phyloP scores from a whole-genome alignment of 2,329 filamentous ascomycete species.

The Elsinoe fawcettii region DNA sequence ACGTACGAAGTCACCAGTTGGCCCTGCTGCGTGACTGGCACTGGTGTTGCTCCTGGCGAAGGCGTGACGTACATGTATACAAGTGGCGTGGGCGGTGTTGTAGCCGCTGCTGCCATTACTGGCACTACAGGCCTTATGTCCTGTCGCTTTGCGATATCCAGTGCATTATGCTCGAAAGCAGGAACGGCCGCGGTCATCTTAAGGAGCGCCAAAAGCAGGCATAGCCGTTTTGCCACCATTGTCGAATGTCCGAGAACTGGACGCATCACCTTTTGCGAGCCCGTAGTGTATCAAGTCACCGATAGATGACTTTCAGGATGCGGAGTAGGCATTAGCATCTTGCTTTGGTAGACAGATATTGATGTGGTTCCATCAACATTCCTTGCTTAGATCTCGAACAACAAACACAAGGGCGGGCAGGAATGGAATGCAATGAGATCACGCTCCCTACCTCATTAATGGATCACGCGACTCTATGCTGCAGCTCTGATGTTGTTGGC shows the following conservation, averaged over 20 bases:
- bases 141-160: neutral
- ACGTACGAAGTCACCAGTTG: conserved; percentile 38
- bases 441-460: neutral
- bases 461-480: neutral
- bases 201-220: neutral
- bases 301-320: neutral
- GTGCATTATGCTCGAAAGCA: conserved; percentile 1
- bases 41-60: conserved; percentile 35
- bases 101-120: conserved; percentile 1
- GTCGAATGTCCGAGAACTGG: neutral
- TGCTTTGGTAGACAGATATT: neutral
- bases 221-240: neutral
- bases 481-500: too few relatives aligned
- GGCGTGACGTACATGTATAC: conserved; percentile 32
- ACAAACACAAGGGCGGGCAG: conserved; percentile 6
- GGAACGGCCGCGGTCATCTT: neutral
- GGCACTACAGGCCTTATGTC: neutral
- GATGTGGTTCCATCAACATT: conserved; percentile 2
- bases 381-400: conserved; percentile 8
- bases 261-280: neutral
- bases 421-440: conserved; percentile 6
- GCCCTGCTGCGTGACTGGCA: conserved; percentile 36
- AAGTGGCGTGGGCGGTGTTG: neutral
- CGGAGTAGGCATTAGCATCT: neutral
- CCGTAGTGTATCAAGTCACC: neutral